These are phyloP conservation scores for Penicillium sp. DNA, from an alignment of 2,329 filamentous ascomycete genomes.

Conservation along the genomic window DNA sequence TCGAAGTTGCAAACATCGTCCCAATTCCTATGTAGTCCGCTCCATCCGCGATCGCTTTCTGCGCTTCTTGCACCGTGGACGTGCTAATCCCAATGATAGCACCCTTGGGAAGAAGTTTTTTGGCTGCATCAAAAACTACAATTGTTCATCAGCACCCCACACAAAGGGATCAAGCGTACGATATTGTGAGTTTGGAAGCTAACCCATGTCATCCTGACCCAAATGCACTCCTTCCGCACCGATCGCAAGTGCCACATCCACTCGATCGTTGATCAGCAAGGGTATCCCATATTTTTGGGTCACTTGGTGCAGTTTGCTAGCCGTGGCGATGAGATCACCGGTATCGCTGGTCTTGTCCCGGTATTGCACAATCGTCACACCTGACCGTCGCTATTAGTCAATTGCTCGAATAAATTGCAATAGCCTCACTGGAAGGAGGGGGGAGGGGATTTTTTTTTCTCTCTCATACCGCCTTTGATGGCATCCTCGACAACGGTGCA, in stretches of 20 bases:
- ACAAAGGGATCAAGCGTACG: background rate
- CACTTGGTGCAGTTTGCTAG: conserved; percentile 62
- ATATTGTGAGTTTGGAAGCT: conserved; percentile 19
- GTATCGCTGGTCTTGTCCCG: conserved; percentile 82
- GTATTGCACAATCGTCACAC: conserved; percentile 79
- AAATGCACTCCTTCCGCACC: conserved; percentile 90
- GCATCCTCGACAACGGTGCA: conserved; percentile 68
- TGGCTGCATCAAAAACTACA: conserved; percentile 51
- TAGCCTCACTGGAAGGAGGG: no score
- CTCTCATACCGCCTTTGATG: conserved; percentile 58
- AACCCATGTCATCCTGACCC: conserved; percentile 88
- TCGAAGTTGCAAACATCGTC: conserved; percentile 78
- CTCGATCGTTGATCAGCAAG: conserved; percentile 84
- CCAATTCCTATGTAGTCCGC: conserved; percentile 89
- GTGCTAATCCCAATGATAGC: conserved; percentile 87
- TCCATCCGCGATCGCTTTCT: conserved; percentile 64
- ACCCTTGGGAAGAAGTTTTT: conserved; percentile 63
- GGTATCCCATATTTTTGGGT: conserved; percentile 65
- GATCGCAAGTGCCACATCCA: conserved; percentile 80
- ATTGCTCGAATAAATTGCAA: background rate
- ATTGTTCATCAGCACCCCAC: background rate
- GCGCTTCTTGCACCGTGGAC: conserved; percentile 66
- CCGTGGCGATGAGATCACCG: conserved; percentile 62
- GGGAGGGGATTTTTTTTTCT: background rate
- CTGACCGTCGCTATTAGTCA: conserved; percentile 26